Conservation (phyloP, 1,284 basidiomycete species). For the Fomitopsis palustris region DNA sequence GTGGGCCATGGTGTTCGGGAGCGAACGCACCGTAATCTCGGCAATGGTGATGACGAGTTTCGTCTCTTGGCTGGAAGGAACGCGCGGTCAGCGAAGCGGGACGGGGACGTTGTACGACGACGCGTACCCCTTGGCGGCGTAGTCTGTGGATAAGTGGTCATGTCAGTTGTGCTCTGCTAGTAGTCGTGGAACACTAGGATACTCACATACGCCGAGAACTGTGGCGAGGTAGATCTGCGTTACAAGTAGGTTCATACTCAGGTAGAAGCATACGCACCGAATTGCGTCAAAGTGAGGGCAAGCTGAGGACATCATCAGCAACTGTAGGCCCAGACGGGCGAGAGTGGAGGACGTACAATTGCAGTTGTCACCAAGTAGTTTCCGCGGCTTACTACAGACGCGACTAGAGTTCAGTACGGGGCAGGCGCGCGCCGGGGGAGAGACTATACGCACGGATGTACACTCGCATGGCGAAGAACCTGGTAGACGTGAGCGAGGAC, state of each 20-base stretch:
- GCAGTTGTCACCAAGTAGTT: neutral
- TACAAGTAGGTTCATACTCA: too few species aligned
- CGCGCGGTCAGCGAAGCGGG: neutral
- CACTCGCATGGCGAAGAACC: slow-evolving; percentile 8
- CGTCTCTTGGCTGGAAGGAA: neutral
- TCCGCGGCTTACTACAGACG: slow-evolving; percentile 1
- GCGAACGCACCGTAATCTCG: slow-evolving; percentile 3
- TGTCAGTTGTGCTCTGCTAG: neutral
- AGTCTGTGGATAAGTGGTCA: neutral
- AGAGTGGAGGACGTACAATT: neutral
- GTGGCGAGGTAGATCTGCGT: too few species aligned
- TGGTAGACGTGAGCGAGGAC: neutral
- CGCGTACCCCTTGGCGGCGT: neutral
- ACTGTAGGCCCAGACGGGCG: neutral
- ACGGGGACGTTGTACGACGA: neutral
- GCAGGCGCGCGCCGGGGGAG: neutral
- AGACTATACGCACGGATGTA: neutral
- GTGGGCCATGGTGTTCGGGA: neutral
- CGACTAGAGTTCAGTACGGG: neutral
- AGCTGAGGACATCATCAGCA: neutral
- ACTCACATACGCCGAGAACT: slow-evolving; percentile 1
- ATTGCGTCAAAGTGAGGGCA: neutral
- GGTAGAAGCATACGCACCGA: neutral
- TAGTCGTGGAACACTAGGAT: neutral
- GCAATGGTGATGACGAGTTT: slow-evolving; percentile 2